phyloP scores from a whole-genome alignment of 495 filamentous ascomycete species.

The Pseudoneurospora amorphoporcata region DNA sequence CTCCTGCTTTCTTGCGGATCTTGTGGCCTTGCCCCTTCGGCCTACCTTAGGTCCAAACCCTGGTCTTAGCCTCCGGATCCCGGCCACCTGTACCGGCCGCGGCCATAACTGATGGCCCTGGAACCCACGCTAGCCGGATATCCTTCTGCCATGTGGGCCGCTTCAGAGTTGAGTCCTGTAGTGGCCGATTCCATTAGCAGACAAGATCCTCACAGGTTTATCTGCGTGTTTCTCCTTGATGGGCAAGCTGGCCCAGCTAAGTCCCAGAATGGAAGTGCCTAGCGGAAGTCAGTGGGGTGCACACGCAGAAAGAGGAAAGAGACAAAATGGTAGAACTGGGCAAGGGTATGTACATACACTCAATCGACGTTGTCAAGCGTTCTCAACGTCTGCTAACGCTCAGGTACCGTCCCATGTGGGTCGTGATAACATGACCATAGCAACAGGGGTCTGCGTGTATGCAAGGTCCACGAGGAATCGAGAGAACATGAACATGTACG shows the following conservation, averaged over 20 bases:
- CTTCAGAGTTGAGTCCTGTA: conserved; percentile 7
- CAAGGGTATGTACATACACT: background rate
- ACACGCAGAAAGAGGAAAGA: background rate
- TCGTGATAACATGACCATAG: conserved; percentile 17
- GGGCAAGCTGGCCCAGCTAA: background rate
- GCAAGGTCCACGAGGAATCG: conserved; percentile 7
- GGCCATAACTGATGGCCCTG: conserved; percentile 6
- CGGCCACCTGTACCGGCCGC: conserved; percentile 11
- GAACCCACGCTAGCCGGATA: conserved; percentile 20
- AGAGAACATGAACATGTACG: background rate
- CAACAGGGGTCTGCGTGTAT: conserved; percentile 16
- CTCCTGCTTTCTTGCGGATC: background rate
- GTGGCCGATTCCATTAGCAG: background rate
- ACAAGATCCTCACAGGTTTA: background rate
- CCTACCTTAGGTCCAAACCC: background rate
- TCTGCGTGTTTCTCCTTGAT: background rate
- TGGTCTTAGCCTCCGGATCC: conserved; percentile 1
- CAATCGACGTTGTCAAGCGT: background rate
- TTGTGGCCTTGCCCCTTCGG: background rate
- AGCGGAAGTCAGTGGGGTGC: background rate
- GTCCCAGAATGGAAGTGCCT: background rate
- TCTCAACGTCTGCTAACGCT: background rate
- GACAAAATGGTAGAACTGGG: background rate
- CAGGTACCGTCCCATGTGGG: conserved; percentile 8
- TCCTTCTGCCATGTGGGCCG: conserved; percentile 24